Evolutionary conservation across 2,329 filamentous ascomycete species (phyloP), one percentile per base, ranked within the genome.

Genomic region (Pseudogymnoascus sp.): DNA sequence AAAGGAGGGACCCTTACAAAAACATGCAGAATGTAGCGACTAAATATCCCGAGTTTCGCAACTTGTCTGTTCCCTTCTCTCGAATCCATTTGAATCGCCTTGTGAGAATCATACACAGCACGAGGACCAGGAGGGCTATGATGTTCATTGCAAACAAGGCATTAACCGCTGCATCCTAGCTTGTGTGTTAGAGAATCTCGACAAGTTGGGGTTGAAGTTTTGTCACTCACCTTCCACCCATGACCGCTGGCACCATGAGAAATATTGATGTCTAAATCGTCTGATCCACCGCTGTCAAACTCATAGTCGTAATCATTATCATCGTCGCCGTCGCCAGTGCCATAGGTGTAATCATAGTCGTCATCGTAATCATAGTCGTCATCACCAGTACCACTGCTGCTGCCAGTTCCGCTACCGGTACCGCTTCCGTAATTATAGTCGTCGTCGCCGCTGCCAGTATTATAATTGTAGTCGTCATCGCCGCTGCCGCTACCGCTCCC

Each of bases 61-160:
- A 25, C 43, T 54, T 54, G 25, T 54, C 43, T 18, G 43, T 54
- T 32, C 43, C 43, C n/a, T 54, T 54, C 43, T 54, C 43, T 32
- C 43, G 43, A 18, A 54, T 54, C 43, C 43, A 32, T 54, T 54
- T 32, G 43, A 54, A 54, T n/a, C 43, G 25, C n/a, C 8, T 54
- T 54, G 25, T 54, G 25, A 54, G 43, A 32, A 54, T 30, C 43
- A 54, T 54, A 54, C 43, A 54, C 43, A 54, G 14, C 8, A 54
- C 8, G n/a, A 54, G 25, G 25, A 12, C 43, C 30, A 54, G 43
- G 1, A 54, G 3, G 2, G 25, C 9, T 54, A 54, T 54, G n/a
- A 54, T 54, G n/a, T 32, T 54, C 8, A 18, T 18, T 1, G 43
- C 43, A 54, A 54, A 54, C 2, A 32, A 16, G 7, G 43, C 25